Percentiles rank a stretch among this genome's conserved stretches.
Evolutionary conservation across 2,329 filamentous ascomycete species (phyloP).

Genomic region (Hypoxylon sp.): DNA sequence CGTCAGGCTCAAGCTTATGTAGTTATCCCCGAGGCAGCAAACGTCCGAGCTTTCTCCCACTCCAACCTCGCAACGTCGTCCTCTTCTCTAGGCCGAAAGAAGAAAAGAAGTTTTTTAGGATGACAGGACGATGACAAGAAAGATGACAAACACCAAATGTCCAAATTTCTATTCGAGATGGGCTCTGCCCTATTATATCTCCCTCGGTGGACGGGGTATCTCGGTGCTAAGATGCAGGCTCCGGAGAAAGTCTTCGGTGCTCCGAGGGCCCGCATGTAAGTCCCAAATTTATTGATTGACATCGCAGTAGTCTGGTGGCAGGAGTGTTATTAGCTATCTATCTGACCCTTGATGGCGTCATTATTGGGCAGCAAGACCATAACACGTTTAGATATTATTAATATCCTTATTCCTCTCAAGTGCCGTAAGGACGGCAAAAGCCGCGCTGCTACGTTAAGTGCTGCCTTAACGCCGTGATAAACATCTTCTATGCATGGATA

Average conservation of each 20-base stretch:
- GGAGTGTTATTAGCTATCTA: neutral
- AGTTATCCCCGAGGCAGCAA: conserved; percentile 1
- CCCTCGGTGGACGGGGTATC: conserved; percentile 32
- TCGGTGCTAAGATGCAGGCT: conserved; percentile 29
- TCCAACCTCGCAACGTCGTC: neutral
- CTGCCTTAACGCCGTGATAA: conserved; percentile 5
- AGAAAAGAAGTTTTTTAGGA: neutral
- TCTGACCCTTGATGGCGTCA: conserved; percentile 10
- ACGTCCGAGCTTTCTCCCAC: neutral
- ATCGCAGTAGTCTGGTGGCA: neutral
- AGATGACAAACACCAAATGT: conserved; percentile 41
- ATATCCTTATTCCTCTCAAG: neutral
- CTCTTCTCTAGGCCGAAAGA: neutral
- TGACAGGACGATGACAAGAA: neutral
- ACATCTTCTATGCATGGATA: conserved; percentile 6
- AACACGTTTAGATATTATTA: neutral
- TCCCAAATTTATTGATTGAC: neutral
- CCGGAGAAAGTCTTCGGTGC: conserved; percentile 27
- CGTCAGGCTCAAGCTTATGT: neutral
- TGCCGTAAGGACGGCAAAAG: no score
- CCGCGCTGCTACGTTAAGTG: neutral
- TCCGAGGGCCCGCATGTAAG: conserved; percentile 30
- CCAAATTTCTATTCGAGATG: conserved; percentile 34
- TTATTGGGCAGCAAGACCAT: conserved; percentile 18
- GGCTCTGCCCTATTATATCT: conserved; percentile 30